phyloP scores from a whole-genome alignment of 805 yeast species.

The Candida taoyuanica region DNA sequence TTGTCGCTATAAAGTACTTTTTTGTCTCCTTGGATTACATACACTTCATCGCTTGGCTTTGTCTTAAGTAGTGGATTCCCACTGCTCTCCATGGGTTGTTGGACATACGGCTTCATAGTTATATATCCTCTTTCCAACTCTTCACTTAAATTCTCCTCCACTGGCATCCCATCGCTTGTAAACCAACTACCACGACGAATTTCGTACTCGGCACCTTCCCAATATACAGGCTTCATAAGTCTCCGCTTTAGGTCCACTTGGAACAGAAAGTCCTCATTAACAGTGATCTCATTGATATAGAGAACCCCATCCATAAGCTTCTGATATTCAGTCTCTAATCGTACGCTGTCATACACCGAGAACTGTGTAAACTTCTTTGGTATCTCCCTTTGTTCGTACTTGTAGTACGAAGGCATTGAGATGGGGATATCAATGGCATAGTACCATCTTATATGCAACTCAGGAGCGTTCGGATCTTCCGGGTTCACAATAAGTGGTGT shows the following conservation, averaged over 20 bases:
- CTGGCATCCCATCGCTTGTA: slow-evolving; percentile 49
- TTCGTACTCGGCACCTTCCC: slow-evolving; percentile 86
- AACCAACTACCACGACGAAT: slow-evolving; percentile 89
- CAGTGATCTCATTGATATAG: slow-evolving; percentile 39
- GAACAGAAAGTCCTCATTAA: slow-evolving; percentile 77
- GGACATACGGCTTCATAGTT: slow-evolving; percentile 33
- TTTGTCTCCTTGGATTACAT: slow-evolving; percentile 16
- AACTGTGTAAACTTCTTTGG: slow-evolving; percentile 68
- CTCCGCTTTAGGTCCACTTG: slow-evolving; percentile 58
- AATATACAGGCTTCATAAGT: slow-evolving; percentile 64
- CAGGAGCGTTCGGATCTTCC: slow-evolving; percentile 15
- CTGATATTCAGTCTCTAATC: slow-evolving; percentile 44
- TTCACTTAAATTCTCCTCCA: slow-evolving; percentile 43
- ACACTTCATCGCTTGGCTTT: slow-evolving; percentile 12
- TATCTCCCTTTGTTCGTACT: slow-evolving; percentile 44
- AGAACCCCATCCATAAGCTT: slow-evolving; percentile 5
- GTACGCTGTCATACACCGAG: slow-evolving; percentile 52
- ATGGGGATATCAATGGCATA: slow-evolving; percentile 78
- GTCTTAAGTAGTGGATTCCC: slow-evolving; percentile 16
- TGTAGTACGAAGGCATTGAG: slow-evolving; percentile 57
- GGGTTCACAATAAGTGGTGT: slow-evolving; percentile 3
- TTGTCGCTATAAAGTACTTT: slow-evolving; percentile 38
- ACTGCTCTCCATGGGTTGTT: slow-evolving; percentile 8
- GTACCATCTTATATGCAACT: slow-evolving; percentile 52
- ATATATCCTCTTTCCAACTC: slow-evolving; percentile 57